A percentile compares a stretch with the other conserved stretches of the same genome.
Evolutionary conservation across 2,329 filamentous ascomycete species (phyloP).

Genomic region (Cadophora sp.): DNA sequence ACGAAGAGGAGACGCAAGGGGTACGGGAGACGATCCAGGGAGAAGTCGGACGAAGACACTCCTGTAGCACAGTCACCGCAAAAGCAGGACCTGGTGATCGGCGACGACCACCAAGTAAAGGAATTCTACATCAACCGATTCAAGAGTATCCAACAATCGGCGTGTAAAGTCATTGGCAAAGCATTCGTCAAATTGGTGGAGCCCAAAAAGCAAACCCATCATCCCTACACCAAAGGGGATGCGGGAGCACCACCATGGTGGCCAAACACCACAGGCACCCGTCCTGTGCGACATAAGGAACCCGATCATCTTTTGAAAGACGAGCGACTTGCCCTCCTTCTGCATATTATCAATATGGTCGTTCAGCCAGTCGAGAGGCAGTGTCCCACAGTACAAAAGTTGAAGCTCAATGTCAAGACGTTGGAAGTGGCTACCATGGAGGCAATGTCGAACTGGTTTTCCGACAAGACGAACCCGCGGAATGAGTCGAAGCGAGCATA

Average conservation of each 20-base stretch:
- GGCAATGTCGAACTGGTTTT: slow-evolving; percentile 63
- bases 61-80: slow-evolving; percentile 30
- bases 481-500: slow-evolving; percentile 63
- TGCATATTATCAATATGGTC: slow-evolving; percentile 66
- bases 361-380: slow-evolving; percentile 47
- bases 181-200: slow-evolving; percentile 78
- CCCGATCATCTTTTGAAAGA: slow-evolving; percentile 75
- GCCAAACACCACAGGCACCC: slow-evolving; percentile 62
- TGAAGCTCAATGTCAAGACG: slow-evolving; percentile 55
- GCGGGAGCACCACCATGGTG: slow-evolving; percentile 71
- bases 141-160: slow-evolving; percentile 71
- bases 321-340: slow-evolving; percentile 46
- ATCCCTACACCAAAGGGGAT: slow-evolving; percentile 73
- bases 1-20: slow-evolving; percentile 37
- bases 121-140: slow-evolving; percentile 68
- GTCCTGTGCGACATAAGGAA: slow-evolving; percentile 71
- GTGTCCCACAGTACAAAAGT: slow-evolving; percentile 56
- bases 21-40: slow-evolving; percentile 22
- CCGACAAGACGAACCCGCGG: slow-evolving; percentile 58
- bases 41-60: slow-evolving; percentile 32
- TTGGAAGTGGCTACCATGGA: slow-evolving; percentile 66
- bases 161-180: slow-evolving; percentile 76
- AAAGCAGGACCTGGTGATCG: slow-evolving; percentile 54
- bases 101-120: slow-evolving; percentile 60
- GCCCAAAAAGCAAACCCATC: slow-evolving; percentile 78